These are phyloP conservation scores for Trapa bicornis DNA, from an alignment of 345 rosid genomes.

Conservation along the genomic window DNA sequence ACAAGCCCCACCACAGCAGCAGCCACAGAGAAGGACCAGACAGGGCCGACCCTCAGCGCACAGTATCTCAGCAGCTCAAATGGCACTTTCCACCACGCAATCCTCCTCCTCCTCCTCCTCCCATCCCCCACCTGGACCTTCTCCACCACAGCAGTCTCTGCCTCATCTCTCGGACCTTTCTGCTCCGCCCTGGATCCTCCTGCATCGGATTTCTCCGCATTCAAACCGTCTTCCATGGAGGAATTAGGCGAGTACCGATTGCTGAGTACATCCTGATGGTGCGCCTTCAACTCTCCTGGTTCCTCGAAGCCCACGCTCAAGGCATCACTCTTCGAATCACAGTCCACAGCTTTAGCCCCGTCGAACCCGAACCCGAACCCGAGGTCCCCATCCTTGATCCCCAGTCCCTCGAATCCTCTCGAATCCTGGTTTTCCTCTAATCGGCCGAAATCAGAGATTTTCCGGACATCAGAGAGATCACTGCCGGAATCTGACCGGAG, in stretches of 20 bases:
- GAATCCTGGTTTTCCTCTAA: neutral
- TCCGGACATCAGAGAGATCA: conserved; percentile 61
- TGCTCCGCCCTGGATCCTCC: conserved; percentile 9
- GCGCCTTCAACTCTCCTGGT: conserved; percentile 17
- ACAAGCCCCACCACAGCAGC: conserved; percentile 80
- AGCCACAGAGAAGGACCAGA: conserved; percentile 85
- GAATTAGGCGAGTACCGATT: too few relatives aligned
- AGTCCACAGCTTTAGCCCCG: neutral
- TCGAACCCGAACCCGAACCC: conserved; percentile 4
- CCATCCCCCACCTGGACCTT: conserved; percentile 26
- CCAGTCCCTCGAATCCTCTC: neutral
- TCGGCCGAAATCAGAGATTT: conserved; percentile 25
- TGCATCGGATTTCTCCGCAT: conserved; percentile 16
- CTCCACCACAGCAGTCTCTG: conserved; percentile 11
- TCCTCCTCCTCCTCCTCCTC: too few relatives aligned
- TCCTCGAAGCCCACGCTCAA: conserved; percentile 9
- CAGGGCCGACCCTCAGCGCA: conserved; percentile 59
- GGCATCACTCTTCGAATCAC: conserved; percentile 5
- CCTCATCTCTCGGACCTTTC: conserved; percentile 6
- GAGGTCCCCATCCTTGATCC: too few relatives aligned
- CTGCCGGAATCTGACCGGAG: conserved; percentile 84
- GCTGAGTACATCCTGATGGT: too few relatives aligned
- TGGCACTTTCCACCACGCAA: conserved; percentile 87
- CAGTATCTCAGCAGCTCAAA: conserved; percentile 64
- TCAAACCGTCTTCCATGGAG: conserved; percentile 18